These are phyloP conservation scores for Kurtzmaniella quercitrusa DNA, from an alignment of 1,139 yeast genomes.

Conservation along the genomic window DNA sequence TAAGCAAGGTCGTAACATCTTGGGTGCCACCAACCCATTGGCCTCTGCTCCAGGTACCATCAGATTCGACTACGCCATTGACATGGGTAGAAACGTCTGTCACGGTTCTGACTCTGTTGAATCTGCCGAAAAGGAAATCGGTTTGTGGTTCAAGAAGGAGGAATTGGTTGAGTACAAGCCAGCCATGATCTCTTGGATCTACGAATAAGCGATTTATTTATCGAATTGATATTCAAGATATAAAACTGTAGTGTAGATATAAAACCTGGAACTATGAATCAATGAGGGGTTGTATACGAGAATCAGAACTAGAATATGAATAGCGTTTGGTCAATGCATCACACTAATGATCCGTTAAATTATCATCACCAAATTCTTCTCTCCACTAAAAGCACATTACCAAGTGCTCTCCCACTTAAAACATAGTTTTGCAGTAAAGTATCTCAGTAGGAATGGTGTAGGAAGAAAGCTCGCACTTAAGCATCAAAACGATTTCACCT, in stretches of 20 bases:
- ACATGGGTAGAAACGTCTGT: conserved; percentile 98
- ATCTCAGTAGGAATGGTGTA: too few relatives aligned
- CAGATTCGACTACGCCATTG: conserved; percentile 95
- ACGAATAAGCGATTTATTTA: conserved; percentile 56
- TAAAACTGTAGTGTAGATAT: not conserved
- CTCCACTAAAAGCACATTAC: too few relatives aligned
- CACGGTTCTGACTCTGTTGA: conserved; percentile 99
- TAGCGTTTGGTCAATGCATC: too few relatives aligned
- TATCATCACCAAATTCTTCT: too few relatives aligned
- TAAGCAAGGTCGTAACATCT: conserved; percentile 94
- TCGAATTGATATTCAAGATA: not conserved
- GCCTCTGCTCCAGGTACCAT: conserved; percentile 98
- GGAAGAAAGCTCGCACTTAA: not conserved
- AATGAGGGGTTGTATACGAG: too few relatives aligned
- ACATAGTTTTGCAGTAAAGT: not conserved
- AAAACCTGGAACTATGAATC: too few relatives aligned
- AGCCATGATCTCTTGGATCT: conserved; percentile 81
- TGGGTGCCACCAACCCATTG: conserved; percentile 99
- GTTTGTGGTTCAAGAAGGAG: conserved; percentile 97
- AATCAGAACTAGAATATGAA: too few relatives aligned
- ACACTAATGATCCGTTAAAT: too few relatives aligned
- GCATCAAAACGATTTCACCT: not conserved
- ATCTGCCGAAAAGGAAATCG: conserved; percentile 93
- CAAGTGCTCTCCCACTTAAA: not conserved
- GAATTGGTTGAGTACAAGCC: conserved; percentile 93